phyloP scores from a whole-genome alignment of 805 yeast genomes.

The Saccharomyces mikatae region DNA sequence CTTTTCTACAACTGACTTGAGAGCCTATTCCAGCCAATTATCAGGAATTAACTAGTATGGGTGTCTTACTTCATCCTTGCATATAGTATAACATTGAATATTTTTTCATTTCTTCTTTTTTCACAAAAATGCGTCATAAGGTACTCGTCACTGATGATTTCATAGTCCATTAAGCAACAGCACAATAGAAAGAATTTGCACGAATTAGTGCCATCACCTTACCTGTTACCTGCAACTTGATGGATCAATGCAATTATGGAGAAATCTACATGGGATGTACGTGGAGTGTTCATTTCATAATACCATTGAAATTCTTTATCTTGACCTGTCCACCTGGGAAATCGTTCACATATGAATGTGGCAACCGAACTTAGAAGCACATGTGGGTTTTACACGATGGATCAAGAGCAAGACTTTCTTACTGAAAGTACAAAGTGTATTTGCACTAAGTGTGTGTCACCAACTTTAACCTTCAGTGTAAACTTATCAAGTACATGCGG shows the following conservation, averaged over 20 bases:
- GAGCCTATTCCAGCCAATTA: background rate
- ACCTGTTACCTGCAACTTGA: background rate
- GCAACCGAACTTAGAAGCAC: background rate
- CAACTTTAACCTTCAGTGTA: background rate
- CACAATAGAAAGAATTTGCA: background rate
- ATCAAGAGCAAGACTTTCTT: background rate
- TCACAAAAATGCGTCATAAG: background rate
- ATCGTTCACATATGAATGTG: background rate
- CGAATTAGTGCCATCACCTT: background rate
- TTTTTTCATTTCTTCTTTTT: background rate
- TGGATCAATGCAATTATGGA: background rate
- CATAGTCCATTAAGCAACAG: background rate
- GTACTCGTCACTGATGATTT: background rate
- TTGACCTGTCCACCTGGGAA: background rate
- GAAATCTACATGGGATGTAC: no score
- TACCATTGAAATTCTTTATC: background rate
- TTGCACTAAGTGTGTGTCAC: background rate
- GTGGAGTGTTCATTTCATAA: background rate
- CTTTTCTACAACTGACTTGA: background rate
- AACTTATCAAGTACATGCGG: background rate
- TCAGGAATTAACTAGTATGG: background rate
- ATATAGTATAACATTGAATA: background rate
- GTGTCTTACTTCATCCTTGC: background rate
- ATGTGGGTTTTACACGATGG: background rate
- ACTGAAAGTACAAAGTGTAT: background rate